These are phyloP conservation scores for Xylariaceae sp. DNA, from an alignment of 2,329 filamentous ascomycete species.

Conservation along the genomic window DNA sequence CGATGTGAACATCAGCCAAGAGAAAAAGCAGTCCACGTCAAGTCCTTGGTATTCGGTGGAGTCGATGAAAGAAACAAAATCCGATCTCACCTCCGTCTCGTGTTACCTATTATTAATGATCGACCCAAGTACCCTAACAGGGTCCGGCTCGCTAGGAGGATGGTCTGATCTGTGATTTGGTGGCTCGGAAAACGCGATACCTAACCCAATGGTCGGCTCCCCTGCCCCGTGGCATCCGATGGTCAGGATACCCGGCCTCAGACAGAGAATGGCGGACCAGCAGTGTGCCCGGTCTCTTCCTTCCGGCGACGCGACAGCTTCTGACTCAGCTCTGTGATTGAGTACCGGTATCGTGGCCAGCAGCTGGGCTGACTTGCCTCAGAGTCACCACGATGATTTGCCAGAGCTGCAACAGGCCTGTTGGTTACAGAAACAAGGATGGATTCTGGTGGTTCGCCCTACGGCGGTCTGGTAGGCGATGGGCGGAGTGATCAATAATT, in stretches of 20 bases:
- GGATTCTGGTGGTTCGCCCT: background rate
- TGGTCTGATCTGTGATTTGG: conserved; percentile 20
- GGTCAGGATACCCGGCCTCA: conserved; percentile 21
- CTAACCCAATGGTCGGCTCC: conserved; percentile 24
- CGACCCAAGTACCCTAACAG: conserved; percentile 6
- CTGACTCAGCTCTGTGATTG: conserved; percentile 30
- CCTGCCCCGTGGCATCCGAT: conserved; percentile 29
- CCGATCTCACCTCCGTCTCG: conserved; percentile 24
- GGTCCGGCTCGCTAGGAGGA: conserved; percentile 9
- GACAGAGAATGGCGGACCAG: conserved; percentile 16
- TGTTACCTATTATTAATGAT: conserved; percentile 19
- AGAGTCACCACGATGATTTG: conserved; percentile 23
- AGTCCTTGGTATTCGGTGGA: conserved; percentile 6
- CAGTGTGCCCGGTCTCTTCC: conserved; percentile 19
- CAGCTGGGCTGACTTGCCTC: conserved; percentile 29
- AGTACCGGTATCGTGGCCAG: conserved; percentile 18
- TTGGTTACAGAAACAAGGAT: conserved; percentile 7
- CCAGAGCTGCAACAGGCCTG: conserved; percentile 11
- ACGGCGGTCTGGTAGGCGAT: background rate
- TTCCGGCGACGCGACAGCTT: conserved; percentile 19
- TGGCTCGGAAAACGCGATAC: conserved; percentile 26
- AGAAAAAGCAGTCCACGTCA: conserved; percentile 8
- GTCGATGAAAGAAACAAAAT: conserved; percentile 11
- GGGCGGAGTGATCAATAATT: conserved; percentile 1
- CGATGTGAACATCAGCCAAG: conserved; percentile 8